Evolutionary conservation across 2,329 filamentous ascomycete species (phyloP).

Genomic region (Fusarium graminum): DNA sequence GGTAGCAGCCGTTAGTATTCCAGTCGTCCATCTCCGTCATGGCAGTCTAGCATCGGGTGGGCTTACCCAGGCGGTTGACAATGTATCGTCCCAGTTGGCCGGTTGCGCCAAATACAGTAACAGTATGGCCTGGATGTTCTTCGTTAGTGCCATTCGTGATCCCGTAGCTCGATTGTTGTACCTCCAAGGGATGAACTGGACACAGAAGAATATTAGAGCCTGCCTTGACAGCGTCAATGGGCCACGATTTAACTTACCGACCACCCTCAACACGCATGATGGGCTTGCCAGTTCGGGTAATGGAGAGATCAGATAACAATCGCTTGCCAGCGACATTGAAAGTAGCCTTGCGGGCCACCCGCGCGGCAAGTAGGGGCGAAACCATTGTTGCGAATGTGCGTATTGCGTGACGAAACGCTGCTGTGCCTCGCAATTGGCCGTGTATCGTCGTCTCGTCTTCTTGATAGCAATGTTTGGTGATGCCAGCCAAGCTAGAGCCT

Average conservation of each 20-base stretch:
- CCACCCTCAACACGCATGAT: constrained; percentile 90
- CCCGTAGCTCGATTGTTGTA: constrained; percentile 58
- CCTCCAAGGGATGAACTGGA: constrained; percentile 88
- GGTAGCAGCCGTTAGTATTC: constrained; percentile 41
- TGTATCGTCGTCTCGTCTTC: constrained; percentile 45
- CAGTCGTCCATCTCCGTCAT: constrained; percentile 1
- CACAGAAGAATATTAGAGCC: constrained; percentile 46
- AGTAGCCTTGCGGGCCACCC: constrained; percentile 63
- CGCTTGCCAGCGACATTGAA: constrained; percentile 64
- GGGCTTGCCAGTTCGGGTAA: constrained; percentile 96
- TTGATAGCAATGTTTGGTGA: constrained; percentile 45
- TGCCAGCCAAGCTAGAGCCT: constrained; percentile 45
- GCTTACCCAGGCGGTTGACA: constrained; percentile 87
- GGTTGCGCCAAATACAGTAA: constrained; percentile 97
- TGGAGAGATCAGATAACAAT: constrained; percentile 83
- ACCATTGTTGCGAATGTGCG: constrained; percentile 62
- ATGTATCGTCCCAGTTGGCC: constrained; percentile 97
- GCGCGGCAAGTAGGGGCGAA: constrained; percentile 68
- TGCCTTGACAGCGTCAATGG: constrained; percentile 44
- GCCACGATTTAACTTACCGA: constrained; percentile 70
- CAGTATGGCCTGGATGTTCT: constrained; percentile 80
- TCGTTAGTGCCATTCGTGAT: constrained; percentile 46
- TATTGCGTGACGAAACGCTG: constrained; percentile 50
- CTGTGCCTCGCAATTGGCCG: constrained; percentile 52
- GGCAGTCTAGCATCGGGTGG: neutral